A percentile compares a stretch with the other conserved stretches of the same genome.
Conservation (phyloP, 768 basidiomycete genomes). For the Rhizopogon sp. region DNA sequence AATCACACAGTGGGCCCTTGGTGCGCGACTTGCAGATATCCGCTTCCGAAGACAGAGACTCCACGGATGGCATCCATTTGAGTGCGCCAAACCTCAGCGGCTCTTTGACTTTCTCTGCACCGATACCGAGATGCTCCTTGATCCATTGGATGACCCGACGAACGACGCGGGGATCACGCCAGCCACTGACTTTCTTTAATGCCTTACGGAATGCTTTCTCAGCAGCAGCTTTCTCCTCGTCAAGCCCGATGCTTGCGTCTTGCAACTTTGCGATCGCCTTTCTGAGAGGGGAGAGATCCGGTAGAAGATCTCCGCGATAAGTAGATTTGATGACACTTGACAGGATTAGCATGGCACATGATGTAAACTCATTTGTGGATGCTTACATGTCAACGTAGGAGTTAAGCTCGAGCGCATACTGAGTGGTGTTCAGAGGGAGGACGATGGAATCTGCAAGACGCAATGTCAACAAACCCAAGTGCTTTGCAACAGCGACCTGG, state of each 20-base stretch:
- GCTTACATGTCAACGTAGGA: constrained; percentile 57
- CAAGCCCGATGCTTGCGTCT: constrained; percentile 47
- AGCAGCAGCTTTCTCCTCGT: constrained; percentile 52
- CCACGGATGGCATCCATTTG: neutral
- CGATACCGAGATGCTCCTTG: constrained; percentile 14
- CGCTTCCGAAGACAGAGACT: neutral
- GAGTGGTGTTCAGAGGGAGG: constrained; percentile 72
- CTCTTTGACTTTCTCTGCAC: neutral
- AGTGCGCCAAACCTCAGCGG: constrained; percentile 3
- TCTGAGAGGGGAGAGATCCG: constrained; percentile 40
- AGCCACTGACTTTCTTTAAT: constrained; percentile 25
- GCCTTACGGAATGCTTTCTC: constrained; percentile 47
- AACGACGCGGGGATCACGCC: neutral
- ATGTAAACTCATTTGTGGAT: constrained; percentile 13
- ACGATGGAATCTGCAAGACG: constrained; percentile 59
- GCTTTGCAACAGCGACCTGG: constrained; percentile 63
- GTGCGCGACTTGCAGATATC: constrained; percentile 10
- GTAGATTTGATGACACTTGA: constrained; percentile 48
- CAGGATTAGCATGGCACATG: constrained; percentile 11
- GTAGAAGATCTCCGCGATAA: constrained; percentile 9
- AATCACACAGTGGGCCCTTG: constrained; percentile 33
- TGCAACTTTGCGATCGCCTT: constrained; percentile 43
- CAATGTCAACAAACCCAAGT: constrained; percentile 60
- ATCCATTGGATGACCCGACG: constrained; percentile 20
- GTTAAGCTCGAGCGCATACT: constrained; percentile 64